Evolutionary conservation across 768 basidiomycete genomes (phyloP), one percentile per base, ranked within the genome.

Genomic region (Asterophora parasitica): DNA sequence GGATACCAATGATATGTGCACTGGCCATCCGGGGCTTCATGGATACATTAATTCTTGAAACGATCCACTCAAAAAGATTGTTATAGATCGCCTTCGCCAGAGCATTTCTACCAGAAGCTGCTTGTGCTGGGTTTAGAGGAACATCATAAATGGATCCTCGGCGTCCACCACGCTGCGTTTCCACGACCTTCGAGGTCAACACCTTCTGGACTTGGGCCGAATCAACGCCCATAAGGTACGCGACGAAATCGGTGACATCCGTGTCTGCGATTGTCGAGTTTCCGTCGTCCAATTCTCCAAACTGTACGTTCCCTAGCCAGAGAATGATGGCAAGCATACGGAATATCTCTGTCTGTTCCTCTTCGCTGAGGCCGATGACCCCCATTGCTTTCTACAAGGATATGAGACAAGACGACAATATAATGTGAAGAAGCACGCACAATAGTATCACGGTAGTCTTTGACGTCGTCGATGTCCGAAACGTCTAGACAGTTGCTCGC

Each of bases 21-120:
- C 80, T 72, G 5, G 82, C 70, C 42, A 75, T 68, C 34, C 91
- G 80, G 4, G 93, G 79, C 66, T 92, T 94, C 94, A 99, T 96
- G 4, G 95, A 97, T 13, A 91, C 72, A 62, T 99, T 99, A 62
- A 99, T 80, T 51, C 92, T 82, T 12, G 90, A 88, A 35, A 99
- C 96, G 58, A 99, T 98, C 96, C 96, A 99, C 62, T 99, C 95
- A 63, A 99, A 98, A 3, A 97, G 71, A 65, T 98, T 97, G 70
- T 94, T 97, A 68, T 99, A 99, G 54, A 99, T 84, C 12, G 93
- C 95, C 65, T 98, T 95, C 4, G 95, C 74, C 32, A 99, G 72
- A 0, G 96, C 96, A 67, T 98, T 92, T 48, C 94, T 72, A 16
- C 91, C 93, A 1, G 94, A 79, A 0, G 70, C 69, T 2, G 96